Percentiles rank a stretch among this genome's conserved stretches.
These are phyloP conservation scores for Lactarius vividus DNA, from an alignment of 768 basidiomycete genomes.

Conservation along the genomic window DNA sequence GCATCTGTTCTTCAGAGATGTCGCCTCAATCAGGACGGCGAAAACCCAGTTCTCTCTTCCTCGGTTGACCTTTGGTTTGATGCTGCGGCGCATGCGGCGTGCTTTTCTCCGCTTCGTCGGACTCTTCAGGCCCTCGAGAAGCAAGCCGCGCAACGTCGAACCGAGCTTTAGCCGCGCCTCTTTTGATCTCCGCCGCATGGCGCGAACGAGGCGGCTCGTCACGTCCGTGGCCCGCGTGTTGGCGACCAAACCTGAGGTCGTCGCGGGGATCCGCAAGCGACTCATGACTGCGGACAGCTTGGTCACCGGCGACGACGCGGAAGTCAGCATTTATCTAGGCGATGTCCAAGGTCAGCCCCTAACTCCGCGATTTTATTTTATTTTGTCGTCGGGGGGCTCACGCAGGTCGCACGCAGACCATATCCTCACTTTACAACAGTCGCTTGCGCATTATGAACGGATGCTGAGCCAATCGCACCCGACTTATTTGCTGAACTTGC, in stretches of 20 bases:
- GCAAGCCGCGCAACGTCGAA: neutral
- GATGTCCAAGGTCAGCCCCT: slow-evolving; percentile 75
- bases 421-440: slow-evolving; percentile 81
- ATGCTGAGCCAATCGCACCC: slow-evolving; percentile 87
- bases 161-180: slow-evolving; percentile 36
- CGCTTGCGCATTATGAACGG: slow-evolving; percentile 82
- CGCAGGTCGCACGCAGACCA: slow-evolving; percentile 57
- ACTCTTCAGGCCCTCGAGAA: neutral
- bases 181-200: slow-evolving; percentile 70
- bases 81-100: slow-evolving; percentile 40
- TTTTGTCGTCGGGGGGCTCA: neutral
- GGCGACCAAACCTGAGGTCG: slow-evolving; percentile 78
- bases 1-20: slow-evolving; percentile 9
- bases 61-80: slow-evolving; percentile 32
- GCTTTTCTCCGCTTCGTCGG: slow-evolving; percentile 25
- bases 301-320: slow-evolving; percentile 49
- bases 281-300: slow-evolving; percentile 44
- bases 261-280: slow-evolving; percentile 76
- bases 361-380: neutral
- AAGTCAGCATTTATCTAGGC: slow-evolving; percentile 84
- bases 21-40: slow-evolving; percentile 11
- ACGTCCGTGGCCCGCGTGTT: slow-evolving; percentile 75
- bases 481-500: slow-evolving; percentile 76
- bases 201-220: slow-evolving; percentile 71
- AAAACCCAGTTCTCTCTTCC: slow-evolving; percentile 31